Percentiles rank a stretch among this genome's conserved stretches.
Conservation (phyloP, 2,329 filamentous ascomycete species). For the Paraphoma chrysanthemicola region DNA sequence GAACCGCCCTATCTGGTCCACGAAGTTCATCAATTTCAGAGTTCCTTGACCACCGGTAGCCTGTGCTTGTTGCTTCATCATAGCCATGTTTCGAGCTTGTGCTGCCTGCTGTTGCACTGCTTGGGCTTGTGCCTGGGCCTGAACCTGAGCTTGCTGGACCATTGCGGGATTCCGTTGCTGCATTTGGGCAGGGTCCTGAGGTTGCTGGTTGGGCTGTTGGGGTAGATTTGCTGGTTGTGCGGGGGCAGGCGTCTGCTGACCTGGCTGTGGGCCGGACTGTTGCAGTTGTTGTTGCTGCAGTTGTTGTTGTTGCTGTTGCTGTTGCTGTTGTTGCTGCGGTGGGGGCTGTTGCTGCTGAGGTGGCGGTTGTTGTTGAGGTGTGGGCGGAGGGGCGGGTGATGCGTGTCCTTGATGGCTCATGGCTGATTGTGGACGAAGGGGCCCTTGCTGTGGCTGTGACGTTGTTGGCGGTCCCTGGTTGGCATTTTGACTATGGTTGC, state of each 20-base stretch:
- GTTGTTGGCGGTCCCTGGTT: constrained; percentile 47
- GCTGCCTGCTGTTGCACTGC: constrained; percentile 32
- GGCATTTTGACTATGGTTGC: constrained; percentile 55
- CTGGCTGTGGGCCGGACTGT: constrained; percentile 51
- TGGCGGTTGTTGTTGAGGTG: constrained; percentile 46
- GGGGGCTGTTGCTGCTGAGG: constrained; percentile 51
- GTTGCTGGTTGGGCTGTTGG: constrained; percentile 41
- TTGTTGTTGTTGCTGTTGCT: constrained; percentile 43
- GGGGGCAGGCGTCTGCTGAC: constrained; percentile 51
- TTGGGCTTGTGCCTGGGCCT: constrained; percentile 42
- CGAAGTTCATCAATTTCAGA: constrained; percentile 62
- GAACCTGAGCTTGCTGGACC: constrained; percentile 46
- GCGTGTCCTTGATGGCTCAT: constrained; percentile 50
- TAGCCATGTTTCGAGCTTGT: constrained; percentile 33
- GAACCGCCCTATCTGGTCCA: constrained; percentile 55
- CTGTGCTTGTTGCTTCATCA: constrained; percentile 40
- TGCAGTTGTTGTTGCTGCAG: constrained; percentile 47
- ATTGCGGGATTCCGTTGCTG: constrained; percentile 48
- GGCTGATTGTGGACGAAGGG: constrained; percentile 47
- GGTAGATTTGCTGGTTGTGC: constrained; percentile 44
- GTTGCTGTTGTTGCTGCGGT: constrained; percentile 49
- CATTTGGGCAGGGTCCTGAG: constrained; percentile 36
- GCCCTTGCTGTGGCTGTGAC: constrained; percentile 45
- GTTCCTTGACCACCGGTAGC: constrained; percentile 50
- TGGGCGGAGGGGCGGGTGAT: constrained; percentile 47